These are phyloP conservation scores for Ophiostoma populinum DNA, from an alignment of 2,329 filamentous ascomycete species.

Conservation along the genomic window DNA sequence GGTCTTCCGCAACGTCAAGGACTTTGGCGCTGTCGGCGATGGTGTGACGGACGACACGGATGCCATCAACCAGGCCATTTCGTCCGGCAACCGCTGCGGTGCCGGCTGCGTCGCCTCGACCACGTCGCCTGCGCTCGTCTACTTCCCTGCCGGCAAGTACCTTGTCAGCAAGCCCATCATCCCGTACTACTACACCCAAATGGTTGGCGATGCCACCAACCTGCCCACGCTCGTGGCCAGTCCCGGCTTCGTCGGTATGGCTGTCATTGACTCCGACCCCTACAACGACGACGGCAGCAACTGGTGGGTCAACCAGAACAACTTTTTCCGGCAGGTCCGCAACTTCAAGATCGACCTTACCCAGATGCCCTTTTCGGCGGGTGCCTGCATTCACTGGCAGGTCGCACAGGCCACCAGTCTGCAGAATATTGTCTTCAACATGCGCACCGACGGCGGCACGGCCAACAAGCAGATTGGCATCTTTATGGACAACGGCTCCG, in stretches of 20 bases:
- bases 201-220: conserved; percentile 62
- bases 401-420: conserved; percentile 68
- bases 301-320: conserved; percentile 68
- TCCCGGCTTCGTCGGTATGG: conserved; percentile 63
- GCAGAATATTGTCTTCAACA: conserved; percentile 69
- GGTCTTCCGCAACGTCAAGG: conserved; percentile 60
- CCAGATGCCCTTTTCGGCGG: conserved; percentile 38
- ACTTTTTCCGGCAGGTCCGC: conserved; percentile 70
- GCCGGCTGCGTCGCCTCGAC: conserved; percentile 70
- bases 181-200: conserved; percentile 84
- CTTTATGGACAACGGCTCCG: conserved; percentile 74
- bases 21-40: conserved; percentile 56
- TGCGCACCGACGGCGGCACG: conserved; percentile 46
- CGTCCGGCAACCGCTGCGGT: conserved; percentile 64
- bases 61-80: conserved; percentile 74
- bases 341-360: conserved; percentile 70
- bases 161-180: conserved; percentile 62
- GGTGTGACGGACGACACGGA: conserved; percentile 63
- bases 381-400: conserved; percentile 69
- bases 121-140: conserved; percentile 68
- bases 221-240: conserved; percentile 61
- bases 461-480: conserved; percentile 58
- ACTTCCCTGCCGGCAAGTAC: conserved; percentile 83
- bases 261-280: conserved; percentile 74
- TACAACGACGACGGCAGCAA: conserved; percentile 53